A percentile compares a stretch with the other conserved stretches of the same genome.
Conservation (phyloP, 129 eudicot species). For the Calendula officinalis region DNA sequence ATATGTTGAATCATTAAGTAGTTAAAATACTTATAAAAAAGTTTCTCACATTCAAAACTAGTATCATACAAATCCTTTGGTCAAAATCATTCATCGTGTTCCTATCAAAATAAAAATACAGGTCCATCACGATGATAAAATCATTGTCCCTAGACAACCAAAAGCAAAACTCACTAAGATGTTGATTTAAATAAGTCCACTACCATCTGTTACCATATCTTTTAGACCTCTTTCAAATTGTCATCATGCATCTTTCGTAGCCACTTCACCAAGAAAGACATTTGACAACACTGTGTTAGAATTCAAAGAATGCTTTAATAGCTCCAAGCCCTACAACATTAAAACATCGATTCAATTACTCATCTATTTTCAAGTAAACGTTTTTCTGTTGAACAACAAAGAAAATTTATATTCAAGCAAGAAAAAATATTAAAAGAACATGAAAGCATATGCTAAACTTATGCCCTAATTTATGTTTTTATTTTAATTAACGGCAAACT, state of each 20-base stretch:
- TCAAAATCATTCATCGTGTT: no score
- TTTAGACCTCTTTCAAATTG: neutral
- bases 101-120: no score
- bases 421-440: neutral
- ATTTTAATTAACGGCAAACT: no score
- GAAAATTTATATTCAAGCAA: neutral
- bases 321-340: conserved; percentile 2
- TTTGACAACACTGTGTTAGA: conserved; percentile 4
- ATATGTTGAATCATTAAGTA: no score
- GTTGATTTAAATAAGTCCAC: neutral
- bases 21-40: no score
- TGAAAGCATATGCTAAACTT: no score
- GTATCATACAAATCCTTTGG: no score
- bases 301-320: conserved; percentile 8
- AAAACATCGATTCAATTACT: neutral
- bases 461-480: no score
- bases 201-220: neutral
- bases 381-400: neutral
- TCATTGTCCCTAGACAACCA: neutral
- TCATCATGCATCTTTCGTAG: neutral
- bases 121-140: no score
- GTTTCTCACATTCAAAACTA: no score
- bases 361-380: neutral
- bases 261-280: conserved; percentile 7
- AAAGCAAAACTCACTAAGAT: neutral